phyloP scores from a whole-genome alignment of 2,329 filamentous ascomycete genomes.

The Laburnicola sp. region DNA sequence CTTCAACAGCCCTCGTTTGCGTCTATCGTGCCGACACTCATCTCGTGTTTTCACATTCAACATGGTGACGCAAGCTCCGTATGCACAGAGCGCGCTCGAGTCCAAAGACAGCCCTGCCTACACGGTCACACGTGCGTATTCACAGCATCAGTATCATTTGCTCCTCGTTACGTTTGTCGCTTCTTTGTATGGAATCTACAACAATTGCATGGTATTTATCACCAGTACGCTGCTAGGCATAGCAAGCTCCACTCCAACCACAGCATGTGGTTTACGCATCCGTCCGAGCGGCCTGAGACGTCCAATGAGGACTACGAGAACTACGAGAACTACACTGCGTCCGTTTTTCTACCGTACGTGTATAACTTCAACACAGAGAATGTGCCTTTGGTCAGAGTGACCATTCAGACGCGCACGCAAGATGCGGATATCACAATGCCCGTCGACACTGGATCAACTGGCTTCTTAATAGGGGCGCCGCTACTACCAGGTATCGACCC shows the following conservation, averaged over 20 bases:
- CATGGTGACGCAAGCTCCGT: not conserved
- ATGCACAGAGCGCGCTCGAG: not conserved
- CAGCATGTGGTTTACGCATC: not conserved
- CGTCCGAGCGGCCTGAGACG: not conserved
- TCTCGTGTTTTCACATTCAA: not conserved
- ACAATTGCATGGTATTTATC: not conserved
- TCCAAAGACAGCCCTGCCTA: not conserved
- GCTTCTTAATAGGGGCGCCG: constrained; percentile 38
- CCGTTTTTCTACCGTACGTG: constrained; percentile 41
- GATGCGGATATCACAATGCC: constrained; percentile 35
- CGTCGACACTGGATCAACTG: constrained; percentile 42
- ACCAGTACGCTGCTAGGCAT: constrained; percentile 1
- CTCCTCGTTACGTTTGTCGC: not conserved
- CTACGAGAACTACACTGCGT: constrained; percentile 18
- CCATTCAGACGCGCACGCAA: constrained; percentile 19
- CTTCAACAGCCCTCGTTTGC: constrained; percentile 6
- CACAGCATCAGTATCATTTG: constrained; percentile 1
- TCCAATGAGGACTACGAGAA: too few relatives aligned
- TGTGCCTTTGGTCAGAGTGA: constrained; percentile 33
- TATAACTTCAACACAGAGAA: constrained; percentile 30
- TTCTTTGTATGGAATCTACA: constrained; percentile 2
- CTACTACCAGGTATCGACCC: constrained; percentile 33
- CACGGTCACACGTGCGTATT: not conserved
- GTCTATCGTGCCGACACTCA: not conserved
- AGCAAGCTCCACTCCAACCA: not conserved